These are phyloP conservation scores for Pseudogymnoascus sp. DNA, from an alignment of 2,329 filamentous ascomycete species.

Conservation along the genomic window DNA sequence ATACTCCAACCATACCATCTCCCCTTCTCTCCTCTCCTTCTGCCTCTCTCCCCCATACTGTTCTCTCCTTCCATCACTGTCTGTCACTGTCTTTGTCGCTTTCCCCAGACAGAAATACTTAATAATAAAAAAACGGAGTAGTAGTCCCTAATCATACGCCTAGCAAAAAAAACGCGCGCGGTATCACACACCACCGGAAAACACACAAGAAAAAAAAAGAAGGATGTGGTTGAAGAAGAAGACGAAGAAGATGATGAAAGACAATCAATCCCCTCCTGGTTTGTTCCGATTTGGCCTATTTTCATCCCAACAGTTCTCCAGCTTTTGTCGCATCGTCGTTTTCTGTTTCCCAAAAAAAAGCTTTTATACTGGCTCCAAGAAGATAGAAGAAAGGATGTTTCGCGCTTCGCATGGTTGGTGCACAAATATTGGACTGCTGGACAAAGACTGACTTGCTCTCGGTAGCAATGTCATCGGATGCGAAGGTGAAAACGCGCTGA, in stretches of 20 bases:
- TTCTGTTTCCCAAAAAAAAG: background rate
- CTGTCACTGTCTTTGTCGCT: background rate
- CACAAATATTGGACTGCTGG: background rate
- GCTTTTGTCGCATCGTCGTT: too few species aligned
- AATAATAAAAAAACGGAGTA: background rate
- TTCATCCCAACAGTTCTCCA: too few species aligned
- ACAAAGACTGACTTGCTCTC: background rate
- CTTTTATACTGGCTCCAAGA: background rate
- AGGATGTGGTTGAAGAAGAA: background rate
- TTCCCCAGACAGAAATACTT: background rate
- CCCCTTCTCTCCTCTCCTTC: too few species aligned
- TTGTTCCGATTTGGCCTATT: background rate
- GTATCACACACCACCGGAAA: background rate
- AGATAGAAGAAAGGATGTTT: background rate
- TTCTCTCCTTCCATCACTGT: too few species aligned
- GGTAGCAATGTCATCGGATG: background rate
- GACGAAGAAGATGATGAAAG: background rate
- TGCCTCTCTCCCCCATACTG: too few species aligned
- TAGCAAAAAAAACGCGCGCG: background rate
- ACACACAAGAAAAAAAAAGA: background rate
- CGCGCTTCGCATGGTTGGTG: background rate
- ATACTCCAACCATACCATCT: too few species aligned
- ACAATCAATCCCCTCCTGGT: background rate
- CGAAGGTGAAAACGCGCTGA: background rate
- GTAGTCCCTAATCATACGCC: background rate